Base-by-base conservation (phyloP, 225 moss, liverwort and hornwort genomes). In the Physcomitrellopsis africana region DNA sequence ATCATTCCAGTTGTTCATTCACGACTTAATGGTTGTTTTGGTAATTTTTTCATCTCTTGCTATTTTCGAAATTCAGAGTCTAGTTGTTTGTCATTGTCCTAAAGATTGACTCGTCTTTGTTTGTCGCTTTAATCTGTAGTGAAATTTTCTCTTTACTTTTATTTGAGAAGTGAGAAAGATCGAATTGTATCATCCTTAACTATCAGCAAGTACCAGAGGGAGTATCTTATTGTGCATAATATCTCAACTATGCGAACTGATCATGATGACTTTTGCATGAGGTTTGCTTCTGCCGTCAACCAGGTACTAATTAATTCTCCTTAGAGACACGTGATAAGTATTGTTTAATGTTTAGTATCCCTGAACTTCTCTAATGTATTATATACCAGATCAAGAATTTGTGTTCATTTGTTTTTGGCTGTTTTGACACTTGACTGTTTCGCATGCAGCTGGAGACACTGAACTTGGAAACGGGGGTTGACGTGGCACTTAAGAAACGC, bases 161-260 rank as follows among this genome's bases (percentile, higher is more conserved):
- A 54, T 41, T 71, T 10, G 42, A 68, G 51, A 37, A 41, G 20
- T 73, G 45, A 64, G 60, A 68, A 41, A 66, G 10, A 48, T 41
- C 19, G 65, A 62, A 63, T 57, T 68, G 48, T 71, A 29, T 53
- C 23, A 61, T n/a, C 60, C 94, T 92, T 96, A 84, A 96, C 88
- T 92, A 76, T 80, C 82, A 89, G 79, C 89, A 96, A 84, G 89
- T 96, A 94, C 86, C 96, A 96, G 92, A 94, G 77, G 83, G 92
- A 94, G 78, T 96, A 92, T 73, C 92, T 86, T 15, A 86, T 96
- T 76, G 63, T 96, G 69, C 90, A 94, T 80, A 92, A 94, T 66
- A 89, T 94, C 67, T 68, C 86, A 72, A 84, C 73, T 60, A 94
- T 96, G 69, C 87, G 94, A 82, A 47, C 65, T 61, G 83, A 87